Percentiles rank a stretch among this genome's conserved stretches.
Conservation (phyloP, 1,284 basidiomycete species). For the Trichosporon ovoides region DNA sequence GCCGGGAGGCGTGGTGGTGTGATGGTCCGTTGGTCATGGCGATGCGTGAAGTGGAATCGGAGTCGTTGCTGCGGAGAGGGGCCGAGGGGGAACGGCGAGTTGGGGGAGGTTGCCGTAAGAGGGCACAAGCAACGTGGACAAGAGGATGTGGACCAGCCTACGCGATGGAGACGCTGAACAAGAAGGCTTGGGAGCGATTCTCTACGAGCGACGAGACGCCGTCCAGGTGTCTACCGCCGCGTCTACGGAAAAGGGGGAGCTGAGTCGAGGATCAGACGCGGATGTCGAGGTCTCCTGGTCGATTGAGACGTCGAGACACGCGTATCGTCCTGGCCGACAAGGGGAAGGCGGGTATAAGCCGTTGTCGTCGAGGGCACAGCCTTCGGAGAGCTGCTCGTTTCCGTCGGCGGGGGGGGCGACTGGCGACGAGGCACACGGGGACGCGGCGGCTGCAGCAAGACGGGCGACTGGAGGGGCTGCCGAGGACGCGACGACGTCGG, state of each 20-base stretch:
- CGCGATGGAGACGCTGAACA: background rate
- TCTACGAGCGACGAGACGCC: background rate
- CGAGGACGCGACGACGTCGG: background rate
- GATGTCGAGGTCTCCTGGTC: too few species aligned
- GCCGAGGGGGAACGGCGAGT: slow-evolving; percentile 1
- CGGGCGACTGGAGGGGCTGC: background rate
- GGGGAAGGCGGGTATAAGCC: background rate
- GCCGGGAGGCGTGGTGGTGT: background rate
- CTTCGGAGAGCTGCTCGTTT: background rate
- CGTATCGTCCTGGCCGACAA: background rate
- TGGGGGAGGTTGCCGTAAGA: background rate
- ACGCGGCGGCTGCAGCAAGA: background rate
- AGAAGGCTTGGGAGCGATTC: background rate
- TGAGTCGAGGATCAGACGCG: background rate
- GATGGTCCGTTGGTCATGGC: background rate
- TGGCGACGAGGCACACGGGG: background rate
- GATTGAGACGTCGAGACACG: background rate
- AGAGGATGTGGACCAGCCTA: background rate
- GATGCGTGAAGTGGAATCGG: background rate
- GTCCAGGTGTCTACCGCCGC: background rate
- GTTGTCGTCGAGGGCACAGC: background rate
- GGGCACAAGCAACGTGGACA: background rate
- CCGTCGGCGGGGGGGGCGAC: background rate
- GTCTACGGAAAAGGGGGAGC: background rate
- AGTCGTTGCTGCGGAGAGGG: background rate